phyloP scores from a whole-genome alignment of 305 asterid species.

The Euphrasia arctica region DNA sequence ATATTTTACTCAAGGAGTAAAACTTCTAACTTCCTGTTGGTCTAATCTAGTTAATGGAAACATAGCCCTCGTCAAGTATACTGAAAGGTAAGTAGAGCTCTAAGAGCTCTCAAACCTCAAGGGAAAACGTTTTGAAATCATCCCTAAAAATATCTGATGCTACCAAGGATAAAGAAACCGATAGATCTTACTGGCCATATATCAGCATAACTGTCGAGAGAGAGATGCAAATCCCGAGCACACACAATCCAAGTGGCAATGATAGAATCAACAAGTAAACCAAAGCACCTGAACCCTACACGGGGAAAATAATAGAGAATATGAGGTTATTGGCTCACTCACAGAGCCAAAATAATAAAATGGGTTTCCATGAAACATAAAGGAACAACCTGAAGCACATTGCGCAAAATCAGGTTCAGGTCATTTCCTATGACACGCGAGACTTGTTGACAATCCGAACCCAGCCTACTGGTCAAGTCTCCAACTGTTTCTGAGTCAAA shows the following conservation, averaged over 20 bases:
- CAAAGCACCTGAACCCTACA: slow-evolving; percentile 90
- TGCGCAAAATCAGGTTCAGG: slow-evolving; percentile 82
- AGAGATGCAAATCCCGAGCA: slow-evolving; percentile 70
- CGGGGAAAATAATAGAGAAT: slow-evolving; percentile 12
- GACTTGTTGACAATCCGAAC: slow-evolving; percentile 99
- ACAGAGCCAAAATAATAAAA: slow-evolving; percentile 20
- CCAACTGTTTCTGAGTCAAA: slow-evolving; percentile 95
- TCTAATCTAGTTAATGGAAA: slow-evolving; percentile 4
- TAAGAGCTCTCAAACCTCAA: neutral
- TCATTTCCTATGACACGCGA: slow-evolving; percentile 98
- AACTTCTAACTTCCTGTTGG: neutral
- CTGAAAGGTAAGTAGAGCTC: neutral
- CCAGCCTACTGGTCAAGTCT: slow-evolving; percentile 97
- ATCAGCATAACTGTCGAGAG: slow-evolving; percentile 73
- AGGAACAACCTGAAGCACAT: slow-evolving; percentile 79
- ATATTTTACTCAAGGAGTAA: slow-evolving; percentile 7
- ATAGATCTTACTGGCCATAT: slow-evolving; percentile 79
- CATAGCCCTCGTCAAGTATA: slow-evolving; percentile 17
- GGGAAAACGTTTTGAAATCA: neutral
- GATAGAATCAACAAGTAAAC: slow-evolving; percentile 81
- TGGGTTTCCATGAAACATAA: slow-evolving; percentile 18
- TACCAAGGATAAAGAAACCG: slow-evolving; percentile 16
- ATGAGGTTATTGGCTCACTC: slow-evolving; percentile 32
- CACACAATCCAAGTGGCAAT: slow-evolving; percentile 86
- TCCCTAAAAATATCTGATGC: slow-evolving; percentile 19